Evolutionary conservation across 1,284 basidiomycete genomes (phyloP).

Genomic region (Ustilago esculenta): DNA sequence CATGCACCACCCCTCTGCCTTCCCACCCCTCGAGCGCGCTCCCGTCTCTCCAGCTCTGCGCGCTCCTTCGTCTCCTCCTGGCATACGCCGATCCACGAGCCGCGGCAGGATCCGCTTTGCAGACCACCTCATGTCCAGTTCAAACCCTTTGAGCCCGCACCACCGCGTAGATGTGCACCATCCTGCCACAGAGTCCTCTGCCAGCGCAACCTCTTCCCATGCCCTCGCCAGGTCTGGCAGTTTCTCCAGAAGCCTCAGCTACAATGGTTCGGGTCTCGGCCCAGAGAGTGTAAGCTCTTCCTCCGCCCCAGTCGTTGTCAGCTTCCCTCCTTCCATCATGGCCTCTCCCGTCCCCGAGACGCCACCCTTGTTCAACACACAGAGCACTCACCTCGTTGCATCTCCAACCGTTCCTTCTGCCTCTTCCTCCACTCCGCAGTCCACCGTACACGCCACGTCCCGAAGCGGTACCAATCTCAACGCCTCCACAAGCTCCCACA

Average conservation of each 20-base stretch:
- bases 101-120: constrained; percentile 38
- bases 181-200: neutral
- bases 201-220: constrained; percentile 5
- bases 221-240: constrained; percentile 38
- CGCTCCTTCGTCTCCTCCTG: constrained; percentile 21
- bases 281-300: constrained; percentile 42
- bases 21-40: constrained; percentile 41
- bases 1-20: constrained; percentile 37
- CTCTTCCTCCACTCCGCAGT: neutral
- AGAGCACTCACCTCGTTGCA: constrained; percentile 12
- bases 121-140: neutral
- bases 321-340: constrained; percentile 30
- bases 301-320: constrained; percentile 38
- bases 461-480: constrained; percentile 18
- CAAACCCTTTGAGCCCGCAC: neutral
- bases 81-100: constrained; percentile 18
- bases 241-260: constrained; percentile 51
- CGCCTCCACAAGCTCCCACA: constrained; percentile 2
- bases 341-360: constrained; percentile 13
- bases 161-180: neutral
- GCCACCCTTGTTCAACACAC: constrained; percentile 1
- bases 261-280: constrained; percentile 19
- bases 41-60: constrained; percentile 26
- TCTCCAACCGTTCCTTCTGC: constrained; percentile 6
- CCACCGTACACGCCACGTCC: constrained; percentile 14